A percentile compares a stretch with the other conserved stretches of the same genome.
These are phyloP conservation scores for Laguncularia racemosa DNA, from an alignment of 345 rosid genomes.

Conservation along the genomic window DNA sequence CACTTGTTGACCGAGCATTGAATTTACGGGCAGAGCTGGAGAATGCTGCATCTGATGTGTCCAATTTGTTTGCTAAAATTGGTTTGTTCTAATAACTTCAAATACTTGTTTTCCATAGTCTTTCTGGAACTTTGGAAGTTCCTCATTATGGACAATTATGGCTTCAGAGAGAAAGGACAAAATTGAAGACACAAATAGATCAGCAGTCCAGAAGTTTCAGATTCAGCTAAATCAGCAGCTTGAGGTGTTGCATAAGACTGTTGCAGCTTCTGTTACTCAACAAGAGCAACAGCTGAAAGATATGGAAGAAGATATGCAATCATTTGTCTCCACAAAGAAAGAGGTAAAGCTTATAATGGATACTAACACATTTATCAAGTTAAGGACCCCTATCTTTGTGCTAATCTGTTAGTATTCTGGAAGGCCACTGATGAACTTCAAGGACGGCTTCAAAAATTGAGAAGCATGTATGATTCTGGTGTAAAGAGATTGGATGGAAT, in stretches of 20 bases:
- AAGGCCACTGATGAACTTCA: constrained; percentile 88
- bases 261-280: constrained; percentile 75
- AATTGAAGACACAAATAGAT: constrained; percentile 83
- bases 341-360: constrained; percentile 35
- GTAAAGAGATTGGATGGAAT: constrained; percentile 71
- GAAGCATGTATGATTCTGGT: constrained; percentile 62
- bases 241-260: constrained; percentile 77
- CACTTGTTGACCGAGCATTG: constrained; percentile 75
- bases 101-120: background rate
- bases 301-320: constrained; percentile 95
- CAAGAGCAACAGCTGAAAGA: constrained; percentile 85
- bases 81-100: constrained; percentile 34
- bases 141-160: constrained; percentile 5
- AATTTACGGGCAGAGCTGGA: constrained; percentile 83
- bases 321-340: constrained; percentile 77
- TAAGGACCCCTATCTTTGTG: constrained; percentile 1
- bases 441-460: constrained; percentile 60
- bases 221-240: constrained; percentile 81
- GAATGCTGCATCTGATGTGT: constrained; percentile 80
- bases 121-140: background rate
- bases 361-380: background rate
- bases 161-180: constrained; percentile 83
- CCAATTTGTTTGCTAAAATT: constrained; percentile 79
- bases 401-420: constrained; percentile 17
- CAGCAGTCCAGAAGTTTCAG: constrained; percentile 67